phyloP scores from a whole-genome alignment of 129 eudicot genomes.

The Logfia minima region DNA sequence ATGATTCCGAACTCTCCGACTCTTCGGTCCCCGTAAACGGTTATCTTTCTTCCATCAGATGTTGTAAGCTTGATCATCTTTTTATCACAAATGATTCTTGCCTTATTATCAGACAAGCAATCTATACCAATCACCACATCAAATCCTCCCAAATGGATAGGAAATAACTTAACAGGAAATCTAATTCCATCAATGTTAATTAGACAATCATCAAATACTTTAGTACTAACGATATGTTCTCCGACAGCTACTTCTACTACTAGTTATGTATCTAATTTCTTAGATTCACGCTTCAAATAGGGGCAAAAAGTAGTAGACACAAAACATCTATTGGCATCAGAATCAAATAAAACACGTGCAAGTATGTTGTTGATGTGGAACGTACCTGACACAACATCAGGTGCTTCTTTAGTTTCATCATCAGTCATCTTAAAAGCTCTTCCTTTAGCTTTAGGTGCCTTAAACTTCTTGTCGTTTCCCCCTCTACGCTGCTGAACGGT shows the following conservation, averaged over 20 bases:
- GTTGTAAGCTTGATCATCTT: neutral
- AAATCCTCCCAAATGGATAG: neutral
- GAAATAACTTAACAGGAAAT: neutral
- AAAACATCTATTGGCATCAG: neutral
- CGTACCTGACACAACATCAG: neutral
- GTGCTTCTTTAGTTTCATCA: neutral
- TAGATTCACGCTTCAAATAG: neutral
- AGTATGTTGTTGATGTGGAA: neutral
- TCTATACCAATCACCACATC: neutral
- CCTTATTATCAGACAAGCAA: neutral
- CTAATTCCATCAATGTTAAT: neutral
- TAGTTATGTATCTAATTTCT: neutral
- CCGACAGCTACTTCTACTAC: neutral
- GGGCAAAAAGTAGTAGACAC: neutral
- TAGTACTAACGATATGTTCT: neutral
- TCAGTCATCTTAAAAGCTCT: neutral
- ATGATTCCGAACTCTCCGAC: neutral
- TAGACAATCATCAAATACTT: neutral
- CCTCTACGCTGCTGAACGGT: neutral
- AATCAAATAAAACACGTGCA: neutral
- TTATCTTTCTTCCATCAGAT: neutral
- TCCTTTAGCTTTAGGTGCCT: neutral
- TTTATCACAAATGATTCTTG: neutral
- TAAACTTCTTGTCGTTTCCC: neutral
- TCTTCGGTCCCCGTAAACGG: neutral